phyloP scores from a whole-genome alignment of 106 monocot genomes.

The Alisma plantagoaquatica region DNA sequence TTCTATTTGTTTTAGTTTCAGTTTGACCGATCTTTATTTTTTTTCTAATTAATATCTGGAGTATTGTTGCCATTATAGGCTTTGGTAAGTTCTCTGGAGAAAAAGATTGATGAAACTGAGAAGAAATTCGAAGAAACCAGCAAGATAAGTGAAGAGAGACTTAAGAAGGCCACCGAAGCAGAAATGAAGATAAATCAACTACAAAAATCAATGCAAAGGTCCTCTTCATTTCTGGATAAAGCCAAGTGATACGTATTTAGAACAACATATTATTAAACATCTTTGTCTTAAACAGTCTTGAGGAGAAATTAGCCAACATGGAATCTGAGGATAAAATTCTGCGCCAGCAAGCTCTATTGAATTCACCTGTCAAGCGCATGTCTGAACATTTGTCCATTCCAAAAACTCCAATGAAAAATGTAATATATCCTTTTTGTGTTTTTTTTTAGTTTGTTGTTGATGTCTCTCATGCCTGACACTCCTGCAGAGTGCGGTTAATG shows the following conservation, averaged over 20 bases:
- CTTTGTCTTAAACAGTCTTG: constrained; percentile 34
- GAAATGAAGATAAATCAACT: constrained; percentile 54
- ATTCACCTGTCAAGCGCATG: constrained; percentile 43
- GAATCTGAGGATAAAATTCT: constrained; percentile 93
- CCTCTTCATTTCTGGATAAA: background rate
- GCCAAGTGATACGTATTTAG: background rate
- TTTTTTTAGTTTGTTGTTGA: background rate
- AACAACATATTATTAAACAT: constrained; percentile 1
- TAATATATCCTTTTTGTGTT: constrained; percentile 8
- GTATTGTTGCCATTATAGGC: constrained; percentile 19
- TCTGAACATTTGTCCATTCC: constrained; percentile 35
- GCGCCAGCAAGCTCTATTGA: constrained; percentile 55
- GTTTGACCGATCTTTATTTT: background rate
- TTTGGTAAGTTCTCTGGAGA: constrained; percentile 76
- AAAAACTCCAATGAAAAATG: constrained; percentile 45
- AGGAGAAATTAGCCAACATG: constrained; percentile 65
- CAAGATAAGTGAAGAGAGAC: constrained; percentile 62
- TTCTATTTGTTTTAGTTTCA: constrained; percentile 4
- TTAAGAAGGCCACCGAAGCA: constrained; percentile 65
- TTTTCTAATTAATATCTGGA: too few species aligned
- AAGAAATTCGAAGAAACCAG: constrained; percentile 81
- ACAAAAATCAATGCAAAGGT: constrained; percentile 78
- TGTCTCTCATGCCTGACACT: constrained; percentile 4
- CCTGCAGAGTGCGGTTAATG: constrained; percentile 45
- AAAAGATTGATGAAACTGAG: constrained; percentile 83